Conservation (phyloP, 495 filamentous ascomycete species). For the Friedmanniomyces simplex region DNA sequence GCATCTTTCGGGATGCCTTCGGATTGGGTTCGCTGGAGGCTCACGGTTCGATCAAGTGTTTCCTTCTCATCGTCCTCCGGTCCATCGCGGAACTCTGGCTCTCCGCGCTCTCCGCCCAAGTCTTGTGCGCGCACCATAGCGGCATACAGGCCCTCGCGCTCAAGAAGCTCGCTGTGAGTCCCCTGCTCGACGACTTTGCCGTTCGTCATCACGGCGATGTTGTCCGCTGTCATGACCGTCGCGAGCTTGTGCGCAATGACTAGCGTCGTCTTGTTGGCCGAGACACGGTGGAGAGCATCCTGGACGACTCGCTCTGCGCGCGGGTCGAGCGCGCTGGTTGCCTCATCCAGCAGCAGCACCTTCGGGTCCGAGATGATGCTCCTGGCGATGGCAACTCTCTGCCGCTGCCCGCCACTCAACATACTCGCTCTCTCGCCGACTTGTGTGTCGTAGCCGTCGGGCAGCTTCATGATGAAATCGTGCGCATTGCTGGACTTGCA, state of each 20-base stretch:
- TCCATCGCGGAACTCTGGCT: neutral
- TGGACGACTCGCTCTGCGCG: constrained; percentile 24
- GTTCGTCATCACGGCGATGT: constrained; percentile 24
- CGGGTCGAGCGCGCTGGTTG: constrained; percentile 26
- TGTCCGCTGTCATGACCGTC: constrained; percentile 25
- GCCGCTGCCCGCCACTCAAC: constrained; percentile 25
- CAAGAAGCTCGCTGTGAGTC: constrained; percentile 21
- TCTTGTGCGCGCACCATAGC: constrained; percentile 21
- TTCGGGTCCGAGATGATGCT: constrained; percentile 24
- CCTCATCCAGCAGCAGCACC: constrained; percentile 28
- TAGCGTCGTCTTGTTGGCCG: constrained; percentile 21
- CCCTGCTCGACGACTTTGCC: constrained; percentile 26
- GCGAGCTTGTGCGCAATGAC: constrained; percentile 28
- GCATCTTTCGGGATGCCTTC: constrained; percentile 4
- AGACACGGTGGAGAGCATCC: constrained; percentile 20
- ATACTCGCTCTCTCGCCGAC: constrained; percentile 22
- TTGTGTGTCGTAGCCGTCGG: constrained; percentile 24
- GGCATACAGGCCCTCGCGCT: constrained; percentile 21
- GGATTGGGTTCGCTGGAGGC: constrained; percentile 11
- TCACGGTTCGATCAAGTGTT: neutral
- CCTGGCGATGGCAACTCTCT: constrained; percentile 27
- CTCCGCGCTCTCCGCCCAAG: constrained; percentile 13
- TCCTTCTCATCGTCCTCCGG: constrained; percentile 6
- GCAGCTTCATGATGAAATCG: constrained; percentile 24
- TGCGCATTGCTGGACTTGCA: constrained; percentile 19